Conservation (phyloP, 192 early-diverging fungal species). For the Haplosporangium gracile region DNA sequence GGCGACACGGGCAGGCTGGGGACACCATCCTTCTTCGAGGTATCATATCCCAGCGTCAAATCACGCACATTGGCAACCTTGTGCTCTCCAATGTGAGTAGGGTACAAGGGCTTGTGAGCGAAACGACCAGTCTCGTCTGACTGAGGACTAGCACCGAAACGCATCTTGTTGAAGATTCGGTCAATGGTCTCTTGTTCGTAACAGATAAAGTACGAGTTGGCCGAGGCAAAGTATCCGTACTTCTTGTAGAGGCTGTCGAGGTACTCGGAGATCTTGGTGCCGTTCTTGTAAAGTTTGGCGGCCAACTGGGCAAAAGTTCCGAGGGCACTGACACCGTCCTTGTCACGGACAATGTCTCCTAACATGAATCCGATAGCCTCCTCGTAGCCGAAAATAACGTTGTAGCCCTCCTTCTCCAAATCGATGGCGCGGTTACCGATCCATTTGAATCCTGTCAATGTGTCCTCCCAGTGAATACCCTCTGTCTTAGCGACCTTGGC, state of each 20-base stretch:
- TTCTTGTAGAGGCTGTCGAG: conserved; percentile 81
- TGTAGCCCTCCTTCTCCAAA: conserved; percentile 72
- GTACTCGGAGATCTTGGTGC: conserved; percentile 72
- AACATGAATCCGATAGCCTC: conserved; percentile 95
- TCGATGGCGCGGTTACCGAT: conserved; percentile 86
- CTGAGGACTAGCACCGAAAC: conserved; percentile 71
- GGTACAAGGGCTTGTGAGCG: conserved; percentile 73
- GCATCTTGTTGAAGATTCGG: conserved; percentile 84
- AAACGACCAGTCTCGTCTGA: conserved; percentile 45
- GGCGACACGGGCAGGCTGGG: conserved; percentile 82
- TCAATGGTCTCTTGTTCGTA: conserved; percentile 77
- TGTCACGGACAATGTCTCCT: conserved; percentile 84
- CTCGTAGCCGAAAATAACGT: conserved; percentile 90
- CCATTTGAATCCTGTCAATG: conserved; percentile 98
- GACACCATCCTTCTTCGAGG: conserved; percentile 67
- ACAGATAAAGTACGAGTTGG: conserved; percentile 92
- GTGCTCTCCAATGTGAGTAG: conserved; percentile 74
- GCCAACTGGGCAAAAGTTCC: conserved; percentile 85
- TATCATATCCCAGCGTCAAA: conserved; percentile 91
- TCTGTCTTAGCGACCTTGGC: conserved; percentile 76
- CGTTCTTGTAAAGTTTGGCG: conserved; percentile 72
- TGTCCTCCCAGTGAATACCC: conserved; percentile 89
- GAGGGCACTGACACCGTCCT: conserved; percentile 92
- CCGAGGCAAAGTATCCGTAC: conserved; percentile 88
- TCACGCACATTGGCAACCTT: conserved; percentile 84